These are phyloP conservation scores for Blastobotrys americana DNA, from an alignment of 805 yeast species.

Conservation along the genomic window DNA sequence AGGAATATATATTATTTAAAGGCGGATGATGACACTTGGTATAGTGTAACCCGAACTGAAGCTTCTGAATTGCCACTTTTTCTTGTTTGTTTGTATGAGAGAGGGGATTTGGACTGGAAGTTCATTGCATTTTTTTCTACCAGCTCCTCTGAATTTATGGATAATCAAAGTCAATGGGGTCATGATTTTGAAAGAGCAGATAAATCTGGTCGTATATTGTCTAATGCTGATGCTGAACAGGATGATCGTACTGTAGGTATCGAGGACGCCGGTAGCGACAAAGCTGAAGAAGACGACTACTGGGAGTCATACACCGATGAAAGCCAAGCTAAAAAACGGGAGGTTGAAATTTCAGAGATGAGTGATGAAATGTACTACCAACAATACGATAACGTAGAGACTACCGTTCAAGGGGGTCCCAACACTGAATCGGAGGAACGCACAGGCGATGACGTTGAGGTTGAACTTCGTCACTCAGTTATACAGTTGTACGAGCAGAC, in stretches of 20 bases:
- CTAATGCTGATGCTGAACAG: no score
- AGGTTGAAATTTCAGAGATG: background rate
- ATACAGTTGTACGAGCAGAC: background rate
- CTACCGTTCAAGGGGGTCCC: background rate
- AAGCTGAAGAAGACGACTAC: slow-evolving; percentile 1
- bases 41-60: background rate
- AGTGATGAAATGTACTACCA: slow-evolving; percentile 1
- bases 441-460: background rate
- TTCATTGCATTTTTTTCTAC: background rate
- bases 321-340: background rate
- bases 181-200: background rate
- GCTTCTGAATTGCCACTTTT: background rate
- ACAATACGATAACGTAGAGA: background rate
- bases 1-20: no score
- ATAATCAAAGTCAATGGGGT: background rate
- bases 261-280: no score
- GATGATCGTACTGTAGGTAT: no score
- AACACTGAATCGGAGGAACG: background rate
- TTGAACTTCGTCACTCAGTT: background rate
- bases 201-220: background rate
- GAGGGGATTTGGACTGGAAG: background rate
- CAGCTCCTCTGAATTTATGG: background rate
- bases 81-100: background rate
- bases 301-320: background rate
- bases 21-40: background rate